These are phyloP conservation scores for Phialophora macrospora DNA, from an alignment of 2,329 filamentous ascomycete genomes.

Conservation along the genomic window DNA sequence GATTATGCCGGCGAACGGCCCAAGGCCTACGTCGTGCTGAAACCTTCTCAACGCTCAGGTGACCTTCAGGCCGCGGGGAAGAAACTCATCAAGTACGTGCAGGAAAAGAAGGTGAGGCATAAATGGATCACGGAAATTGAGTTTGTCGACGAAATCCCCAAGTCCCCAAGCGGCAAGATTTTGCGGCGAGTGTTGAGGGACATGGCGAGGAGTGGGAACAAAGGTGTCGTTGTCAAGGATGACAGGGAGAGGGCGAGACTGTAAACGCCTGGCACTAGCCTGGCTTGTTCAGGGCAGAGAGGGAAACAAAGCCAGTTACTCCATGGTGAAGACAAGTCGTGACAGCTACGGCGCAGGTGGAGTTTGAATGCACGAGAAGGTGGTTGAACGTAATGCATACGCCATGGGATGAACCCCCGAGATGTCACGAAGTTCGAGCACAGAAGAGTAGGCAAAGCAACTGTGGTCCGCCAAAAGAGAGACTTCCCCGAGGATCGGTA, in stretches of 20 bases:
- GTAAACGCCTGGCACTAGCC: slow-evolving; percentile 3
- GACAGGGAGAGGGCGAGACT: slow-evolving; percentile 33
- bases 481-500: not conserved
- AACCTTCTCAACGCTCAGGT: slow-evolving; percentile 20
- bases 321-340: not conserved
- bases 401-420: not conserved
- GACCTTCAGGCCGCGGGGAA: slow-evolving; percentile 27
- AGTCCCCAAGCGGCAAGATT: slow-evolving; percentile 58
- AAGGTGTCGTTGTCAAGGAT: slow-evolving; percentile 35
- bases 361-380: not conserved
- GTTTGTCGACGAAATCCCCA: slow-evolving; percentile 58
- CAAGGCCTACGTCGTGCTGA: slow-evolving; percentile 53
- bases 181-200: slow-evolving; percentile 43
- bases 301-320: not conserved
- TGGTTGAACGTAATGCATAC: not conserved
- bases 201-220: slow-evolving; percentile 34
- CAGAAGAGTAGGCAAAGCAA: not conserved
- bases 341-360: not conserved
- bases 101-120: slow-evolving; percentile 47
- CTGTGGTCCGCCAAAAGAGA: not conserved
- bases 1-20: slow-evolving; percentile 43
- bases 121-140: slow-evolving; percentile 49
- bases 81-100: slow-evolving; percentile 42
- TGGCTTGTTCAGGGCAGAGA: not conserved
- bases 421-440: not conserved